Base-by-base conservation (phyloP, 441 rosid species). In the Gossypium schwendimanii region DNA sequence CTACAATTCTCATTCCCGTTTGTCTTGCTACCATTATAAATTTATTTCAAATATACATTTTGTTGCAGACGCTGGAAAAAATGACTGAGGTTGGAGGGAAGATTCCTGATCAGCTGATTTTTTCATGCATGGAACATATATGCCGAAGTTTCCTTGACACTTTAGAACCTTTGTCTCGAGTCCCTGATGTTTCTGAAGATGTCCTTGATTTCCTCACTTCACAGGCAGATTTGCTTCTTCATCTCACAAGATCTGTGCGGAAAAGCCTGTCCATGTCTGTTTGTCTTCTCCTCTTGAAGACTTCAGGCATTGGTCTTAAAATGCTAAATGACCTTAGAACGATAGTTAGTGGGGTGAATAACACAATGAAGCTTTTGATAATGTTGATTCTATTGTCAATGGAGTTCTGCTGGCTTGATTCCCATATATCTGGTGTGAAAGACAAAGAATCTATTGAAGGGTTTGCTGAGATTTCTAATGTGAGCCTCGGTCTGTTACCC, bases 191-290 rank as follows among this genome's bases (percentile, higher is more conserved):
- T 44, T 78, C 91, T 6, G 72, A 83, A 76, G 83, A 84, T 73
- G 81, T 85, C 65, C 81, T 89, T 71, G 85, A 85, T 78, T 83
- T 81, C 71, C 90, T 95, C 67, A 73, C 81, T 31, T 89, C 90
- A 61, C 91, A 91, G 79, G 86, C 86, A 57, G 95, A 90, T 78
- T 76, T 95, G 66, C 86, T 95, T 76, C 85, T 88, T 66, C 81
- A 73, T 78, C 86, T 93, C 55, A 80, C 84, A 74, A 87, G 87
- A 85, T 82, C 85, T 14, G 82, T 76, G 10, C 73, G 62, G 70
- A 82, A 73, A 61, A 80, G 79, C 74, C 77, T 87, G 52, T 39
- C 92, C 18, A 61, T 76, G 55, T 77, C 94, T 66, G 75, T 74
- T 59, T 83, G 87, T 83, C 76, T 84, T 49, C 80, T 82, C 64